Percentiles rank a stretch among this genome's conserved stretches.
phyloP scores from a whole-genome alignment of 78 protist genomes.

The Speleostelium caveatum region DNA sequence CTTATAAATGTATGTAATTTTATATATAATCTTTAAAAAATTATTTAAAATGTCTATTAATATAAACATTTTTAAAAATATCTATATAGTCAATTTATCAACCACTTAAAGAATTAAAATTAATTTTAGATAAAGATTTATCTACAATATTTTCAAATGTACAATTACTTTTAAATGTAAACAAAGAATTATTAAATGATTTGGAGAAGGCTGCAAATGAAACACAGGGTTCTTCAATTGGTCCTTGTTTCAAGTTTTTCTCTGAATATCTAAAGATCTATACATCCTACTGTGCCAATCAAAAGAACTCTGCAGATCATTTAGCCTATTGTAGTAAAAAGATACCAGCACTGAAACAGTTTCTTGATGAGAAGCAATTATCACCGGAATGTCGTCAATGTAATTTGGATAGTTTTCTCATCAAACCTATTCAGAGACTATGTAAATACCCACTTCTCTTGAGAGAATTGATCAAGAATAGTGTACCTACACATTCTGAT shows the following conservation, averaged over 20 bases:
- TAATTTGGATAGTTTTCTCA: conserved; percentile 46
- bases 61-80: not conserved
- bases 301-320: conserved; percentile 53
- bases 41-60: not conserved
- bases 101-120: conserved; percentile 48
- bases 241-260: conserved; percentile 33
- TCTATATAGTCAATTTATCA: conserved; percentile 2
- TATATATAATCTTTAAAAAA: no score
- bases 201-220: conserved; percentile 35
- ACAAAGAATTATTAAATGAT: conserved; percentile 41
- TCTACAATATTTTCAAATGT: conserved; percentile 50
- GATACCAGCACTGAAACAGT: conserved; percentile 59
- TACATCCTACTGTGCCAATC: conserved; percentile 66
- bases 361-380: conserved; percentile 58
- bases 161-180: conserved; percentile 49
- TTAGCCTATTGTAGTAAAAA: conserved; percentile 33
- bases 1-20: conserved; percentile 23
- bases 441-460: conserved; percentile 78
- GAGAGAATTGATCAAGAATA: conserved; percentile 56
- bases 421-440: conserved; percentile 78
- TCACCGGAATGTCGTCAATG: conserved; percentile 50
- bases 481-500: conserved; percentile 30
- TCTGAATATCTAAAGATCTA: conserved; percentile 52
- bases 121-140: conserved; percentile 42
- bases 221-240: conserved; percentile 12